These are phyloP conservation scores for Pelargonium citronellum DNA, from an alignment of 441 rosid genomes.

Conservation along the genomic window DNA sequence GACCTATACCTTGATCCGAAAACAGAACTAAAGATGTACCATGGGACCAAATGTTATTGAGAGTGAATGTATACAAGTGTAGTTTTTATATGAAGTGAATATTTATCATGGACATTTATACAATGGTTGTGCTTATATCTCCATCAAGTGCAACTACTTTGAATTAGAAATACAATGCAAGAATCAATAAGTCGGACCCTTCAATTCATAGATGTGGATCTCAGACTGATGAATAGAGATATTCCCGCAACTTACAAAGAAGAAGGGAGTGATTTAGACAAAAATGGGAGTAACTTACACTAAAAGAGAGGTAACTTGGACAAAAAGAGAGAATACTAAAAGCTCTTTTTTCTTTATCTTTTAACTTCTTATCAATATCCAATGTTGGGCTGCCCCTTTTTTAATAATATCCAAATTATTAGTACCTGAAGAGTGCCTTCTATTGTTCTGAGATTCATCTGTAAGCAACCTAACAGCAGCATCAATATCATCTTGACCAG, in stretches of 20 bases:
- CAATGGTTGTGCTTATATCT: neutral
- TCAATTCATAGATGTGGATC: too few species aligned
- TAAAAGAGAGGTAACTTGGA: too few species aligned
- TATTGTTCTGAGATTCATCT: conserved; percentile 60
- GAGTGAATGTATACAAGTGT: neutral
- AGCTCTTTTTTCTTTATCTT: too few species aligned
- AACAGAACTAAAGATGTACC: neutral
- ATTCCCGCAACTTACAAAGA: too few species aligned
- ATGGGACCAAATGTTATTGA: neutral
- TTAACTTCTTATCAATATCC: too few species aligned
- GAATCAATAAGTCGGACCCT: conserved; percentile 7
- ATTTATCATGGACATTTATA: neutral
- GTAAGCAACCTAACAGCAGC: conserved; percentile 57
- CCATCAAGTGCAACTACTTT: conserved; percentile 7
- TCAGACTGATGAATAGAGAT: too few species aligned
- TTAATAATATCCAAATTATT: conserved; percentile 8
- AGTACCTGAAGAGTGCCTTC: conserved; percentile 64
- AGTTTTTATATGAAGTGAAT: neutral
- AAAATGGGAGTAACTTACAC: too few species aligned
- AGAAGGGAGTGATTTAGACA: too few species aligned
- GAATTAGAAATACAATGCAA: conserved; percentile 9
- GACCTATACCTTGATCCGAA: conserved; percentile 4
- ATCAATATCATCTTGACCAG: conserved; percentile 97
- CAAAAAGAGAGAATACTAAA: too few species aligned
- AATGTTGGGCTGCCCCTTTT: too few species aligned